Evolutionary conservation across 495 filamentous ascomycete genomes (phyloP), one percentile per base, ranked within the genome.

Genomic region (Aspergillus bertholletiae): DNA sequence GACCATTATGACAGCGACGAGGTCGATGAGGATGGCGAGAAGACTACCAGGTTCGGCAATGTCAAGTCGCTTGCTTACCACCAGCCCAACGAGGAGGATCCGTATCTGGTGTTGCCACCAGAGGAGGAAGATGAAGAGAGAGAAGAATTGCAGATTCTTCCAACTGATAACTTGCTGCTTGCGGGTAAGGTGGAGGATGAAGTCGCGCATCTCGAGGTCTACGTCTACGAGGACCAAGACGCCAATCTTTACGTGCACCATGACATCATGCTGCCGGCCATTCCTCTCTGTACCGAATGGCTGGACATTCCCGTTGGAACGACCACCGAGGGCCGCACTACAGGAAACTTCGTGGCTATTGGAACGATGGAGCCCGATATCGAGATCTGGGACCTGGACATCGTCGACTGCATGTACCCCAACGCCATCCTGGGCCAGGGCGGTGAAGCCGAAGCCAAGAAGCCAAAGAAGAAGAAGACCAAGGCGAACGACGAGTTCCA

Each of bases 211-310:
- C 80, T 99, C 18, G 95, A 97, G 67, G 85, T 97, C 41, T 97
- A 97, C 68, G 90, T 98, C 26, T 98, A 98, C 70, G 95, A 98
- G 71, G 95, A 97, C 63, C 72, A 71, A 34, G 91, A 85, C 9
- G 94, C 96, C 65, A 97, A 99, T 70, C 85, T 99, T 34, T 99
- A 97, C 69, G 92, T 97, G 9, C 94, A 99, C 75, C 95, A 99
- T 77, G 94, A 99, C 65, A 96, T 99, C 61, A 97, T 99, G 94
- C 84, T 99, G 37, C 94, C 94, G 17, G 92, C 92, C 27, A 96
- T 97, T 70, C 94, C 94, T 2, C 83, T 99, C 13, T 93, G 89
- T 66, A 78, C 96, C 32, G 94, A 99, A 74, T 99, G 94, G 94
- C 74, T 99, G 18, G 88, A 96, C 68, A 73, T 95, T 28, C 85